phyloP scores from a whole-genome alignment of 139 green algal genomes.

The Volvox africanus region DNA sequence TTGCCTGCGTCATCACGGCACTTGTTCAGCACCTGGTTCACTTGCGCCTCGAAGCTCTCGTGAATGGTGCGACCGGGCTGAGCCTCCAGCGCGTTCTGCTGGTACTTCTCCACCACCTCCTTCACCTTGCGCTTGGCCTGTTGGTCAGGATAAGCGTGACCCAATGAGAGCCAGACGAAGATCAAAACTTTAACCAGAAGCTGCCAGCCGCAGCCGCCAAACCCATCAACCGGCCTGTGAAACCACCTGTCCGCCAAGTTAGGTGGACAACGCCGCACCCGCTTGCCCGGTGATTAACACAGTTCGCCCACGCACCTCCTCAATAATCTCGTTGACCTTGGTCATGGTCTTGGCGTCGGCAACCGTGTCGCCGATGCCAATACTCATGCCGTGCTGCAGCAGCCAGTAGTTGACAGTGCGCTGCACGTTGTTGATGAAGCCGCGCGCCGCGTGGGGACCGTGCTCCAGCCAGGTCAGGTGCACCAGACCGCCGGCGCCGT shows the following conservation, averaged over 20 bases:
- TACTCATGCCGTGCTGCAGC: constrained; percentile 92
- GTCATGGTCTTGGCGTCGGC: constrained; percentile 93
- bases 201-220: no score
- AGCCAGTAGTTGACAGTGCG: constrained; percentile 97
- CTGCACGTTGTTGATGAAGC: constrained; percentile 86
- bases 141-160: no score
- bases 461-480: constrained; percentile 97
- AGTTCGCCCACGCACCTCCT: constrained; percentile 55
- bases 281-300: no score
- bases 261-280: no score
- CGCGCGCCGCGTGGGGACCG: constrained; percentile 87
- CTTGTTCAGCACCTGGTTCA: constrained; percentile 50
- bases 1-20: constrained; percentile 88
- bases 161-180: no score
- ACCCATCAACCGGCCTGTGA: no score
- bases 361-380: constrained; percentile 98
- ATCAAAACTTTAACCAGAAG: no score
- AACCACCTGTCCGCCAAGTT: no score
- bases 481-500: constrained; percentile 86
- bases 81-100: constrained; percentile 90
- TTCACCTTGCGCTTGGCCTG: constrained; percentile 90
- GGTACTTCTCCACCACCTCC: constrained; percentile 87
- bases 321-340: constrained; percentile 95
- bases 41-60: constrained; percentile 78
- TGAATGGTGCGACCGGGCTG: constrained; percentile 92